Conservation (phyloP, 2,329 filamentous ascomycete species). For the Cytospora chrysosperma region DNA sequence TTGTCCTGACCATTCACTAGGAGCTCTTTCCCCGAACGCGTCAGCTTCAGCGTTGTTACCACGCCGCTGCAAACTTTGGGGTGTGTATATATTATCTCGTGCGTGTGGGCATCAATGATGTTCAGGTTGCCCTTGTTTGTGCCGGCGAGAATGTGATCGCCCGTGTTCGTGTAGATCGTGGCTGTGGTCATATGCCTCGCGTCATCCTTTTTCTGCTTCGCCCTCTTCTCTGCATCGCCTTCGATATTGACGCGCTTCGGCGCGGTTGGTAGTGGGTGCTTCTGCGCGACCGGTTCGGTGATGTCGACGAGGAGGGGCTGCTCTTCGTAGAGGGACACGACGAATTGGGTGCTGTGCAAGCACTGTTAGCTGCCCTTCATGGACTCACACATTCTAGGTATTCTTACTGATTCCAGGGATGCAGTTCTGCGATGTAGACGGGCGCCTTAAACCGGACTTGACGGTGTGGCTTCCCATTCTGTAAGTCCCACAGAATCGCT, state of each 20-base stretch:
- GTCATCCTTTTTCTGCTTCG: conserved; percentile 88
- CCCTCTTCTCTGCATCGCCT: conserved; percentile 66
- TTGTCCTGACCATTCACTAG: conserved; percentile 93
- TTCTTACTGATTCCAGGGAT: conserved; percentile 81
- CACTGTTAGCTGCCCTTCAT: conserved; percentile 26
- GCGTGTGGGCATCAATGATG: conserved; percentile 81
- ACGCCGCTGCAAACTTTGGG: conserved; percentile 84
- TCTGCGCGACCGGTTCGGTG: conserved; percentile 65
- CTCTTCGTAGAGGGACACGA: conserved; percentile 91
- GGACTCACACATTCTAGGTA: background rate
- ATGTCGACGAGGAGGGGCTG: conserved; percentile 86
- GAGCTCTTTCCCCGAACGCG: conserved; percentile 79
- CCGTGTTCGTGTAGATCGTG: conserved; percentile 80
- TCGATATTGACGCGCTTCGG: conserved; percentile 73
- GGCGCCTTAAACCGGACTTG: conserved; percentile 90
- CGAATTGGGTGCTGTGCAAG: conserved; percentile 70
- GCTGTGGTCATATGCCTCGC: conserved; percentile 94
- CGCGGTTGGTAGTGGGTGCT: conserved; percentile 75
- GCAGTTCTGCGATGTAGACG: conserved; percentile 92
- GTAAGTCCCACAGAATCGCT: conserved; percentile 90
- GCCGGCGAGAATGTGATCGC: conserved; percentile 85
- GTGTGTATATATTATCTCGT: conserved; percentile 77
- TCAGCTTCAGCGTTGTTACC: conserved; percentile 83
- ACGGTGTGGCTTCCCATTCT: conserved; percentile 66
- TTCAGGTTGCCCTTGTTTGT: conserved; percentile 97